These are phyloP conservation scores for Ilex asprella DNA, from an alignment of 257 asterid species.

Conservation along the genomic window DNA sequence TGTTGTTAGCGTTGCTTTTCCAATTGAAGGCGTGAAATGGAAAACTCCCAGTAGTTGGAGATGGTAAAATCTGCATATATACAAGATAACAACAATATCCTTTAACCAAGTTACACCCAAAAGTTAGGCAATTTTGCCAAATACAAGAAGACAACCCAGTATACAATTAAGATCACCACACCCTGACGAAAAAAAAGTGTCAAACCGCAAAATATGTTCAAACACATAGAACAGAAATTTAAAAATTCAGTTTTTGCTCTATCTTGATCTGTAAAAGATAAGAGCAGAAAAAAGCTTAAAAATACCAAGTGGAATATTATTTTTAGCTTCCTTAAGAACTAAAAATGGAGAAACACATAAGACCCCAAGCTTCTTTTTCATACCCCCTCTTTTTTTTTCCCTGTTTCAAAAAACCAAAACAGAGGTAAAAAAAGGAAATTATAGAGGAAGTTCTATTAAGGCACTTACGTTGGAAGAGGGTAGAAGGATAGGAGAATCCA, in stretches of 20 bases:
- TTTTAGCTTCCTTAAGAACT: too few species aligned
- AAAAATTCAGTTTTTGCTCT: too few species aligned
- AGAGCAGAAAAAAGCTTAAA: too few species aligned
- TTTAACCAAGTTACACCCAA: not conserved
- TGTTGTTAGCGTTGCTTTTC: constrained; percentile 29
- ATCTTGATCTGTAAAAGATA: too few species aligned
- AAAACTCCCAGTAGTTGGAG: constrained; percentile 83
- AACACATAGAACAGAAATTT: too few species aligned
- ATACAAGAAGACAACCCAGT: not conserved
- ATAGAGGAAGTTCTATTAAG: not conserved
- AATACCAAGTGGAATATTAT: too few species aligned
- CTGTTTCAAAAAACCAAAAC: too few species aligned
- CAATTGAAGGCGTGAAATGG: constrained; percentile 45
- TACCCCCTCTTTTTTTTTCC: not conserved
- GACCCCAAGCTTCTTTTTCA: not conserved
- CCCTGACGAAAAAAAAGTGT: not conserved
- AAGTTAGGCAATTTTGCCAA: not conserved
- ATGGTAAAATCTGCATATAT: constrained; percentile 63
- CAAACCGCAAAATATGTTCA: too few species aligned
- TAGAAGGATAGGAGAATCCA: constrained; percentile 81
- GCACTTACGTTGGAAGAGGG: constrained; percentile 42
- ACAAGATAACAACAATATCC: not conserved
- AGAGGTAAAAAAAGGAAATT: too few species aligned
- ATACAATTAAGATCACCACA: not conserved
- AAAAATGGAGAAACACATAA: not conserved